A percentile compares a stretch with the other conserved stretches of the same genome.
Conservation (phyloP, 129 eudicot species). For the Deinandra increscens region DNA sequence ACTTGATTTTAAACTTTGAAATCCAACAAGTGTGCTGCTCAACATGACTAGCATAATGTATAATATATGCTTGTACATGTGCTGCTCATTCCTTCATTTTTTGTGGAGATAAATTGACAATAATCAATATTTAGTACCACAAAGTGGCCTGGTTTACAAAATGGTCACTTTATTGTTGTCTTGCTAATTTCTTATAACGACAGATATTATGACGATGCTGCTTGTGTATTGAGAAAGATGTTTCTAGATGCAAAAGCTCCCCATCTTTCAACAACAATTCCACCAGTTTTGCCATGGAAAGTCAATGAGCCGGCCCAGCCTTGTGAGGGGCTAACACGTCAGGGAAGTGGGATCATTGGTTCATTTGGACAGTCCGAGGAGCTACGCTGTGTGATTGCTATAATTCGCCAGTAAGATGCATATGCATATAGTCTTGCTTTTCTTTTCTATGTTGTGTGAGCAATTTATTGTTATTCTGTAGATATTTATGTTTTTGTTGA, state of each 20-base stretch:
- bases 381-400: constrained; percentile 92
- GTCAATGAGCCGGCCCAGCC: constrained; percentile 79
- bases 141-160: not conserved
- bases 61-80: constrained; percentile 6
- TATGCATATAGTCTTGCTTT: constrained; percentile 17
- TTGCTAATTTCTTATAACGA: constrained; percentile 18
- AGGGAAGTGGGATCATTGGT: constrained; percentile 95
- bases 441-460: constrained; percentile 12
- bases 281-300: constrained; percentile 92
- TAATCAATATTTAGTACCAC: not conserved
- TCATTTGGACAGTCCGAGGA: constrained; percentile 98
- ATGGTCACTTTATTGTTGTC: not conserved
- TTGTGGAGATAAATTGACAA: not conserved
- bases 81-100: constrained; percentile 4
- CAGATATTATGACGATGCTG: constrained; percentile 98
- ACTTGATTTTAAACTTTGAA: not conserved
- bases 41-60: constrained; percentile 5
- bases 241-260: constrained; percentile 99
- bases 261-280: constrained; percentile 90
- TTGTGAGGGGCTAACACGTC: constrained; percentile 90
- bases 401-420: constrained; percentile 86
- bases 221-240: constrained; percentile 95
- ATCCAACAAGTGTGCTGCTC: not conserved
- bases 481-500: constrained; percentile 10
- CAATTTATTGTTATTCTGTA: not conserved